Conservation (phyloP, 768 basidiomycete genomes). For the Leccinum subtestaceum region DNA sequence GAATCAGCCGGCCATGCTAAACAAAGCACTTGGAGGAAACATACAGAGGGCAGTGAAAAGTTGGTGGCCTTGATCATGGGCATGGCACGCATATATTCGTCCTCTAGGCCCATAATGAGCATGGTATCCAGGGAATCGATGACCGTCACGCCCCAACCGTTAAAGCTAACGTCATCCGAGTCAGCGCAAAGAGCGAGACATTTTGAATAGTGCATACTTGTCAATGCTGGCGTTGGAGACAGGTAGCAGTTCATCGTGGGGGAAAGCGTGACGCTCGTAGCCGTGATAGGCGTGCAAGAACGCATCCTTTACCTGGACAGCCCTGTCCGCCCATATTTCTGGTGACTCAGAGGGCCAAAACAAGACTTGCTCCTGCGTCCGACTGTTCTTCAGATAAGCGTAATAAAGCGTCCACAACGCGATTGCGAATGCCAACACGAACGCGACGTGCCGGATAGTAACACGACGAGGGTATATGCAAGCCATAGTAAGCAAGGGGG, state of each 20-base stretch:
- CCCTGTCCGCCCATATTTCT: conserved; percentile 49
- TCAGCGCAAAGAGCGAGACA: neutral
- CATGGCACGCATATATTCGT: conserved; percentile 67
- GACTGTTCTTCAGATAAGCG: neutral
- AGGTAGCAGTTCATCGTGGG: conserved; percentile 63
- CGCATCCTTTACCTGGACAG: conserved; percentile 55
- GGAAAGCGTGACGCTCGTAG: conserved; percentile 59
- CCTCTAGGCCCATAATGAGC: conserved; percentile 71
- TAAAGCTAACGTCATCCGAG: conserved; percentile 50
- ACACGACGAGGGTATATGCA: conserved; percentile 14
- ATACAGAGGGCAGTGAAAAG: conserved; percentile 47
- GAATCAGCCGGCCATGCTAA: neutral
- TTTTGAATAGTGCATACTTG: conserved; percentile 41
- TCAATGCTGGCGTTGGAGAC: conserved; percentile 44
- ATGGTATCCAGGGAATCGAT: conserved; percentile 87
- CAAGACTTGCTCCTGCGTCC: conserved; percentile 11
- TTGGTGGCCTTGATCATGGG: conserved; percentile 47
- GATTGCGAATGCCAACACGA: conserved; percentile 12
- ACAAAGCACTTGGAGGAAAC: conserved; percentile 3
- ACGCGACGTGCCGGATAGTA: conserved; percentile 24
- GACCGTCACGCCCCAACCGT: conserved; percentile 76
- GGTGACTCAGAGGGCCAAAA: conserved; percentile 30
- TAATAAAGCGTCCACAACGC: conserved; percentile 23
- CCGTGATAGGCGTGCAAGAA: conserved; percentile 68
- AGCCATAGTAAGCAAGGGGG: neutral